Base-by-base conservation (phyloP, 2,329 filamentous ascomycete species). In the Colletotrichum orbiculare region DNA sequence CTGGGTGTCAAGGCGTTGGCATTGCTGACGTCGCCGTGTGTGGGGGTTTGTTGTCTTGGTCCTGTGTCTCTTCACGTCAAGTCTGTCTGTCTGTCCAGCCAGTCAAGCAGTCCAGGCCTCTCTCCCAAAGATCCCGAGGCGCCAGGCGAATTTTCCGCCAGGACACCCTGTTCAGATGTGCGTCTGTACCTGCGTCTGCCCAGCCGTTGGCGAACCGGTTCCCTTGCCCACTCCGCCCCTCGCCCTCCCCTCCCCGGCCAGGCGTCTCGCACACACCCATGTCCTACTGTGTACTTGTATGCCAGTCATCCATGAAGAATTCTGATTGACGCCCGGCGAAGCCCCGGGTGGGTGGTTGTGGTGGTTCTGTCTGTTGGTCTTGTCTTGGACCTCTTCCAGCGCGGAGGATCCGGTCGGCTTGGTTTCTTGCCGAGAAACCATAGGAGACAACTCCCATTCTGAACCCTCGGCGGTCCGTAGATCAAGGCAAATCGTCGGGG, bases 151-250 rank as follows among this genome's bases (percentile, higher is more conserved):
- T 38, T 12, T 2, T 6, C 12, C 9, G 10, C 25, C 42, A 15
- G 42, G 53, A 25, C 25, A 25, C 25, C 25, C 25, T 25, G 25
- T 25, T 25, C 25, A 5, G 25, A 13, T 17, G 50, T 58, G 58
- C 54, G 25, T 59, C 42, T 57, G 62, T 65, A 65, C 62, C 62
- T 65, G 62, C 62, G 42, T 62, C 58, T 56, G 58, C 39, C 41
- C 58, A 42, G 37, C 39, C 33, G 41, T 56, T 17, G 6, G 4
- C 48, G 15, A n/a, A 8, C 37, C 15, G 42, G 6, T 11, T 11
- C 48, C 25, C 6, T n/a, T 10, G 13, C 41, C 38, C 39, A 52
- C 6, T 13, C 12, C 43, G 10, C 12, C 8, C 17, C 11, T 46
- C 25, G 25, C 25, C 25, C 25, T 25, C 25, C 25, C 25, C 25